phyloP scores from a whole-genome alignment of 306 rosid genomes.

The Rubus parviflorus region DNA sequence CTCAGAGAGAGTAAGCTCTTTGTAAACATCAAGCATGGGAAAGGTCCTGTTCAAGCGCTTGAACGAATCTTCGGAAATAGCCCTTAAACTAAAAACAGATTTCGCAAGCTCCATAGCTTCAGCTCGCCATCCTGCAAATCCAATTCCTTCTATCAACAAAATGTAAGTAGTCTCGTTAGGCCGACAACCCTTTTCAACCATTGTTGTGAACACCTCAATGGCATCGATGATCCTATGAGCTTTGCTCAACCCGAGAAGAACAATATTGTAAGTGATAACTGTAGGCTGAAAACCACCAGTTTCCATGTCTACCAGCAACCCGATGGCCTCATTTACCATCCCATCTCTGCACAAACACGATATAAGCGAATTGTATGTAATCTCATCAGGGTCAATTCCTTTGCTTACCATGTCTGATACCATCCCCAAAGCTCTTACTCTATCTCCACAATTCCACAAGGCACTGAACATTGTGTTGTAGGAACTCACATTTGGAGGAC shows the following conservation, averaged over 20 bases:
- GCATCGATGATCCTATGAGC: constrained; percentile 55
- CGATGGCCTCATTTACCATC: constrained; percentile 76
- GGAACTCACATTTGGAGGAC: constrained; percentile 80
- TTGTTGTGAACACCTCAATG: constrained; percentile 59
- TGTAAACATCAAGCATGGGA: constrained; percentile 66
- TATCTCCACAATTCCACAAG: constrained; percentile 69
- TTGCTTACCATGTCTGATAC: constrained; percentile 66
- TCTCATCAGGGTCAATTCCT: constrained; percentile 60
- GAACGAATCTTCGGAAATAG: constrained; percentile 51
- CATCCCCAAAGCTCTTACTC: constrained; percentile 61
- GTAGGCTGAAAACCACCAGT: constrained; percentile 45
- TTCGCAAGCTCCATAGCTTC: constrained; percentile 74
- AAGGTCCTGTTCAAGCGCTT: constrained; percentile 61
- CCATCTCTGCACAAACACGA: constrained; percentile 90
- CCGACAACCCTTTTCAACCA: constrained; percentile 61
- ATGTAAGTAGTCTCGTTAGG: constrained; percentile 75
- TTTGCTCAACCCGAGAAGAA: constrained; percentile 79
- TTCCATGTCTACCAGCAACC: constrained; percentile 76
- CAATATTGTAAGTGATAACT: constrained; percentile 68
- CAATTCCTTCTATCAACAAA: constrained; percentile 70
- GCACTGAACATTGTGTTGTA: constrained; percentile 85
- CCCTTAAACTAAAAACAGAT: constrained; percentile 47
- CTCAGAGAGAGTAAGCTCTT: constrained; percentile 54
- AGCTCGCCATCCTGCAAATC: constrained; percentile 73
- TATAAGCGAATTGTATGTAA: constrained; percentile 76